Evolutionary conservation across 257 asterid species (phyloP).

Genomic region (Nicotiana noctiflora): DNA sequence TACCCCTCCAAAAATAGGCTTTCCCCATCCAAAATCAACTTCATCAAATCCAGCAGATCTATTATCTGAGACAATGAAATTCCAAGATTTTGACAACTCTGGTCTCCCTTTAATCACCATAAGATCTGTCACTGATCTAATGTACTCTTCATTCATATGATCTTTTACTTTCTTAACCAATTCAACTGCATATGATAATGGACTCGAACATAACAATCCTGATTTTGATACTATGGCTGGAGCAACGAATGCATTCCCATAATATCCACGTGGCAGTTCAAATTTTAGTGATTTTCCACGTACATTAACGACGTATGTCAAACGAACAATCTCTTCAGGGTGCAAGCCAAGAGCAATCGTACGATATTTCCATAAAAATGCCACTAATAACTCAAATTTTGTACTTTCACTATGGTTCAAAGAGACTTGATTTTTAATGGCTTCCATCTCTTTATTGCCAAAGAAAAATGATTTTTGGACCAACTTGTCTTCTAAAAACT

Average conservation of each 20-base stretch:
- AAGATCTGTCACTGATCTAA: constrained; percentile 12
- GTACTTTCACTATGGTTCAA: not conserved
- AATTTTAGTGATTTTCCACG: not conserved
- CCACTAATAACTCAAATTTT: not conserved
- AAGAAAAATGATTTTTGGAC: constrained; percentile 10
- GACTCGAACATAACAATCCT: not conserved
- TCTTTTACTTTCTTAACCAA: not conserved
- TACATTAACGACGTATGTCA: not conserved
- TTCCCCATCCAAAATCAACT: constrained; percentile 14
- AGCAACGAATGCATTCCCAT: constrained; percentile 9
- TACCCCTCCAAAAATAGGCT: not conserved
- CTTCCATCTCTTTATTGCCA: constrained; percentile 3
- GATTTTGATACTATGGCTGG: constrained; percentile 10
- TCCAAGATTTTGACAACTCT: not conserved
- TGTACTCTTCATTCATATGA: constrained; percentile 9
- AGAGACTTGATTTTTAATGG: not conserved
- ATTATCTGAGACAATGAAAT: not conserved
- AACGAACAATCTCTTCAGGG: not conserved
- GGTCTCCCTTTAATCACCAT: constrained; percentile 14
- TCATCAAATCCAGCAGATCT: not conserved
- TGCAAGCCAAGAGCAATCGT: constrained; percentile 3
- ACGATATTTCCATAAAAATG: constrained; percentile 15
- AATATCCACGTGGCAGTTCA: constrained; percentile 9
- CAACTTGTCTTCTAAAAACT: not conserved
- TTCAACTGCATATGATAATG: constrained; percentile 5